phyloP scores from a whole-genome alignment of 2,329 filamentous ascomycete species.

The Aspergillus sp. region DNA sequence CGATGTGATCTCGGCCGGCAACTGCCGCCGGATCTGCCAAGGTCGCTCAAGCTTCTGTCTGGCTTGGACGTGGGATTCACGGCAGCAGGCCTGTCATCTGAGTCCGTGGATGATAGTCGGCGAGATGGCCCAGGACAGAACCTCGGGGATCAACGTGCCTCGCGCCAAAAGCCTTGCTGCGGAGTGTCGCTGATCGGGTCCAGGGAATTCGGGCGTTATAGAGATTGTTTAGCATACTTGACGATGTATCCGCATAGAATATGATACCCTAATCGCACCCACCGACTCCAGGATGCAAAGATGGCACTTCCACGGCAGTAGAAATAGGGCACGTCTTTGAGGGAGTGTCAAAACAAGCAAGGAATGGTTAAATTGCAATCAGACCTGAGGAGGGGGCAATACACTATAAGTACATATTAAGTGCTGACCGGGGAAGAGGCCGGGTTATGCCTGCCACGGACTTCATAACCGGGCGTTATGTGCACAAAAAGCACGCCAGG shows the following conservation, averaged over 20 bases:
- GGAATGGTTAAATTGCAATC: not conserved
- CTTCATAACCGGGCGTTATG: no score
- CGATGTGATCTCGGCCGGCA: not conserved
- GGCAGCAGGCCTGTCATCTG: not conserved
- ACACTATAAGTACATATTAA: not conserved
- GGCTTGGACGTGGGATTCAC: slow-evolving; percentile 4
- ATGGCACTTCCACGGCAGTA: not conserved
- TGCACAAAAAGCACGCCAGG: no score
- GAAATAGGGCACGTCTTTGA: not conserved
- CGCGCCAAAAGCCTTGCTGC: not conserved
- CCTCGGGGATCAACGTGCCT: slow-evolving; percentile 4
- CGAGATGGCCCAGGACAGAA: not conserved
- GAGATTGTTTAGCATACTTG: not conserved
- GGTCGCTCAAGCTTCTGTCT: slow-evolving; percentile 1
- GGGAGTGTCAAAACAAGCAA: not conserved
- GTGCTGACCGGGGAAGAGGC: no score
- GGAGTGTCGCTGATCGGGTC: not conserved
- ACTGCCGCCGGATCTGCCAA: not conserved
- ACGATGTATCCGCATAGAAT: not conserved
- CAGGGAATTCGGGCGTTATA: not conserved
- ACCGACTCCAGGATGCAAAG: not conserved
- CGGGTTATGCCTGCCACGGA: no score
- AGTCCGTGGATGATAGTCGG: slow-evolving; percentile 3
- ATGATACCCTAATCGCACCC: not conserved
- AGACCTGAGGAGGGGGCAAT: no score